Evolutionary conservation across 169 alveolate species (phyloP).

Genomic region (Babesia microti): DNA sequence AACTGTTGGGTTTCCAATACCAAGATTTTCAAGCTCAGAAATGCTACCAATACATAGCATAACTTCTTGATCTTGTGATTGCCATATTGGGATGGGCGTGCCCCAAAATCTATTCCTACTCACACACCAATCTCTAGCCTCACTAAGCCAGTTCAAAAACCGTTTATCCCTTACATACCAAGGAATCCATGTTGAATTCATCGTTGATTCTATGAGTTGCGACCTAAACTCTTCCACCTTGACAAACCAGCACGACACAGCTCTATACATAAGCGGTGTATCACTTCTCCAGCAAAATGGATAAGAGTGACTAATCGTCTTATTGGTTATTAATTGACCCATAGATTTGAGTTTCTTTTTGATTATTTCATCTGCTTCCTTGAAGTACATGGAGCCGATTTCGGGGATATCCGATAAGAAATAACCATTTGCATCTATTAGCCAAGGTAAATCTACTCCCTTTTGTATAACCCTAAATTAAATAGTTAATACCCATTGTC

Average conservation of each 20-base stretch:
- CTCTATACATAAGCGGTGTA: conserved; percentile 96
- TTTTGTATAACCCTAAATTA: conserved; percentile 45
- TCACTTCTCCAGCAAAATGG: conserved; percentile 99
- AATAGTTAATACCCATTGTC: conserved; percentile 9
- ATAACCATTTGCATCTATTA: conserved; percentile 82
- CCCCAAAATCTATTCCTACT: conserved; percentile 99
- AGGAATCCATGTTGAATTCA: conserved; percentile 92
- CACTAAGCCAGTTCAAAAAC: conserved; percentile 97
- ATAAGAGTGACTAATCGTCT: conserved; percentile 81
- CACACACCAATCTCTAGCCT: conserved; percentile 99
- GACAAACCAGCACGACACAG: conserved; percentile 97
- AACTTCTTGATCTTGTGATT: conserved; percentile 84
- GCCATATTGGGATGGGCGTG: conserved; percentile 97
- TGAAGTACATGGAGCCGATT: conserved; percentile 77
- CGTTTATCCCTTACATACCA: conserved; percentile 88
- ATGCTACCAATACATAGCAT: conserved; percentile 88
- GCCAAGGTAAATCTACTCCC: conserved; percentile 74
- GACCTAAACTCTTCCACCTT: conserved; percentile 88
- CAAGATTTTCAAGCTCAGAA: conserved; percentile 63
- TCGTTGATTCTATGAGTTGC: conserved; percentile 74
- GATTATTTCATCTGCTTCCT: conserved; percentile 91
- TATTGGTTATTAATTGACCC: conserved; percentile 68
- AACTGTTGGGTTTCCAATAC: conserved; percentile 52
- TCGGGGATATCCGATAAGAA: conserved; percentile 71
- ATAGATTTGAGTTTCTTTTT: conserved; percentile 70